phyloP scores from a whole-genome alignment of 106 monocot genomes.

The Allium fistulosum region DNA sequence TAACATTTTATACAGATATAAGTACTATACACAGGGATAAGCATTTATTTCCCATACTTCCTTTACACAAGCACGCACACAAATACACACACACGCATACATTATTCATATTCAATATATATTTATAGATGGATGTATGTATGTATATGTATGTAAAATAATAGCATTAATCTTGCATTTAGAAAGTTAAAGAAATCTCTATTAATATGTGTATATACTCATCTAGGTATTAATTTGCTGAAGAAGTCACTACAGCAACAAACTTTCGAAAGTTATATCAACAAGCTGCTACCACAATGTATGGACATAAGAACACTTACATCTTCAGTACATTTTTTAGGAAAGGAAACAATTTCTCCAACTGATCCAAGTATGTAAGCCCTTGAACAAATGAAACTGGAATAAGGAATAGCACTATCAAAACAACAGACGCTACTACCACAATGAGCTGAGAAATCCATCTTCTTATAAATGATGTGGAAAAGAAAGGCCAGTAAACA shows the following conservation, averaged over 20 bases:
- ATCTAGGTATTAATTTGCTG: too few relatives aligned
- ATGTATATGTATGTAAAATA: too few relatives aligned
- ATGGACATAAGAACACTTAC: constrained; percentile 35
- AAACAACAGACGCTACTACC: constrained; percentile 50
- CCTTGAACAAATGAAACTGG: constrained; percentile 90
- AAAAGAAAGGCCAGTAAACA: constrained; percentile 97
- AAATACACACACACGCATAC: too few relatives aligned
- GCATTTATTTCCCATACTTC: not conserved
- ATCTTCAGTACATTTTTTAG: constrained; percentile 47
- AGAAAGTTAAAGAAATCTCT: too few relatives aligned
- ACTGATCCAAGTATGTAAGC: constrained; percentile 69
- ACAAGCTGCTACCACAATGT: too few relatives aligned
- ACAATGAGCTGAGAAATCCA: constrained; percentile 88
- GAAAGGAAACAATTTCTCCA: constrained; percentile 73
- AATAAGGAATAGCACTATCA: constrained; percentile 72
- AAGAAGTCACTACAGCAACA: too few relatives aligned
- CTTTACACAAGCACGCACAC: too few relatives aligned
- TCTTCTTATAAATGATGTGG: constrained; percentile 65
- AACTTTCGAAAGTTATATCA: too few relatives aligned
- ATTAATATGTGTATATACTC: too few relatives aligned
- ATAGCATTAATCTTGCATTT: too few relatives aligned
- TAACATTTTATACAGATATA: not conserved
- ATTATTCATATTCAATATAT: too few relatives aligned
- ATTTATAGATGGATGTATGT: too few relatives aligned
- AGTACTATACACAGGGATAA: not conserved